These are phyloP conservation scores for Canariomyces notabilis DNA, from an alignment of 2,329 filamentous ascomycete species.

Conservation along the genomic window DNA sequence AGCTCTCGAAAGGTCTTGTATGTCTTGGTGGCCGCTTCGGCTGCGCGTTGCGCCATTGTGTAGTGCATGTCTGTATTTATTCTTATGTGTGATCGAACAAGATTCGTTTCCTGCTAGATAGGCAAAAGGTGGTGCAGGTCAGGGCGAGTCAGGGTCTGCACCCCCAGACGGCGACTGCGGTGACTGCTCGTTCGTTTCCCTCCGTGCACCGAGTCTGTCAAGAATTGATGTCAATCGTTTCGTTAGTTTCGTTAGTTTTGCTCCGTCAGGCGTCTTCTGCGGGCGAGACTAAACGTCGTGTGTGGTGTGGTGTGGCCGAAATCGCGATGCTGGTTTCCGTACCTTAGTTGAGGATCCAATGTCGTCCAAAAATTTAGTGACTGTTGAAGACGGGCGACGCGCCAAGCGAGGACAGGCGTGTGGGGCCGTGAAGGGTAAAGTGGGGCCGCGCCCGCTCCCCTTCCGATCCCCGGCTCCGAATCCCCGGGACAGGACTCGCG, in stretches of 20 bases:
- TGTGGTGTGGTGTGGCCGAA: constrained; percentile 1
- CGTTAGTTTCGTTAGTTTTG: background rate
- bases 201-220: too few relatives aligned
- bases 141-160: background rate
- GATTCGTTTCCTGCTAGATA: too few relatives aligned
- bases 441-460: background rate
- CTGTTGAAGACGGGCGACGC: background rate
- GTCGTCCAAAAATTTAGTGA: background rate
- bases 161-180: too few relatives aligned
- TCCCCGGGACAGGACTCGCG: too few relatives aligned
- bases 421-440: background rate
- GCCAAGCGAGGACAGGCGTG: background rate
- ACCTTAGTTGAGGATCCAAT: too few relatives aligned
- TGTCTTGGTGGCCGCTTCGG: constrained; percentile 3
- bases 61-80: background rate
- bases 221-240: background rate
- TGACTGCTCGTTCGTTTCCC: too few relatives aligned
- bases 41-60: constrained; percentile 9
- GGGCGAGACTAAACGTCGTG: too few relatives aligned
- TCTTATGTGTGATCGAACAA: background rate
- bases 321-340: too few relatives aligned
- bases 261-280: too few relatives aligned
- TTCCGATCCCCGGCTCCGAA: too few relatives aligned
- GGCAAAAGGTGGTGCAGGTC: background rate
- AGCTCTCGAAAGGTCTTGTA: constrained; percentile 44